A percentile compares a stretch with the other conserved stretches of the same genome.
These are phyloP conservation scores for Leishmania mexicana DNA, from an alignment of 208 protist species.

Conservation along the genomic window DNA sequence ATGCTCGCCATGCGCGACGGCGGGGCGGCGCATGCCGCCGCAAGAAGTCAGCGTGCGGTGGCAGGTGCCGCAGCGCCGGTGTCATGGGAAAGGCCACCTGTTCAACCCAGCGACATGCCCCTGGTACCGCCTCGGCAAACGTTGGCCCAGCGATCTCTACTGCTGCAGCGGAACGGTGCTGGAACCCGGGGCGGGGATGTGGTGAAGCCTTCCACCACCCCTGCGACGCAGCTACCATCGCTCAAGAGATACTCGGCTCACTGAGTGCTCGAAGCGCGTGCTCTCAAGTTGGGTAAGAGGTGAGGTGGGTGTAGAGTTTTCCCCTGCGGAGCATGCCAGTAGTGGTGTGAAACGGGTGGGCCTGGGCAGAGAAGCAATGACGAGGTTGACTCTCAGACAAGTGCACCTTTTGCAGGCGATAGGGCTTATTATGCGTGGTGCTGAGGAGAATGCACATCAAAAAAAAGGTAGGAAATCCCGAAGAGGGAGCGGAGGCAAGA, in stretches of 20 bases:
- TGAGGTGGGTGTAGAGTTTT: background rate
- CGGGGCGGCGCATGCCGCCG: background rate
- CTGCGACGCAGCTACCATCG: background rate
- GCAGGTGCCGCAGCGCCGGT: background rate
- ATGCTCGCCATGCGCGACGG: slow-evolving; percentile 1
- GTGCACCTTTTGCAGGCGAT: background rate
- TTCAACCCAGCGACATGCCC: background rate
- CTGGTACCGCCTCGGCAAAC: slow-evolving; percentile 8
- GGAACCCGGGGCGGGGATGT: background rate
- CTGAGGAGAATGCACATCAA: background rate
- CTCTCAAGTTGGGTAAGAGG: background rate
- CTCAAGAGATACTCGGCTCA: background rate
- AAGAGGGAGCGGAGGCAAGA: background rate
- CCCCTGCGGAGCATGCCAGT: background rate
- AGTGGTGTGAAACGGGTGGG: background rate
- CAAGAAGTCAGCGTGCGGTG: background rate
- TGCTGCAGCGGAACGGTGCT: background rate
- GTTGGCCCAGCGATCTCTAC: slow-evolving; percentile 5
- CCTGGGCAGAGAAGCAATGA: background rate
- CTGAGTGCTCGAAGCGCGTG: background rate
- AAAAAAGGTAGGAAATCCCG: background rate
- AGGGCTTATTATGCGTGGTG: background rate
- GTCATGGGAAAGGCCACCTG: slow-evolving; percentile 3
- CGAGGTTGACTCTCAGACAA: background rate
- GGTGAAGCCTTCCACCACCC: background rate